Percentiles rank a stretch among this genome's conserved stretches.
These are phyloP conservation scores for Penicillium egyptiacum DNA, from an alignment of 495 filamentous ascomycete species.

Conservation along the genomic window DNA sequence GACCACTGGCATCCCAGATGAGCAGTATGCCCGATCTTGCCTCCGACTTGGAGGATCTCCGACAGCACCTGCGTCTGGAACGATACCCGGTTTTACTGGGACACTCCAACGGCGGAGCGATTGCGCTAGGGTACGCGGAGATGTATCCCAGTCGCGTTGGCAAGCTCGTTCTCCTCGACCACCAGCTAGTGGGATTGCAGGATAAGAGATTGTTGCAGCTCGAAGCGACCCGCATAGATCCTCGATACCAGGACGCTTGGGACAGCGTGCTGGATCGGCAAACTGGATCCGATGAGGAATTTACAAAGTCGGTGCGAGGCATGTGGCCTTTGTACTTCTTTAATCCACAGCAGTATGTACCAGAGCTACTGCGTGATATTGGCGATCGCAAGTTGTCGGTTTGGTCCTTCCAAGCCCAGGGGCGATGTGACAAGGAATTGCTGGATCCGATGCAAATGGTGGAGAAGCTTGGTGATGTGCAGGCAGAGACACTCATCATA, in stretches of 20 bases:
- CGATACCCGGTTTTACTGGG: constrained; percentile 15
- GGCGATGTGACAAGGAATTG: constrained; percentile 13
- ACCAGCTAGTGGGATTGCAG: constrained; percentile 18
- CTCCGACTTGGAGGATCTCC: constrained; percentile 22
- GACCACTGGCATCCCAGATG: constrained; percentile 11
- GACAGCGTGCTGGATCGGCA: constrained; percentile 6
- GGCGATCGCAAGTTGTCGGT: constrained; percentile 11
- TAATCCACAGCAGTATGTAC: constrained; percentile 14
- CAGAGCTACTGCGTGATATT: constrained; percentile 10
- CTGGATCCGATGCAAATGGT: constrained; percentile 15
- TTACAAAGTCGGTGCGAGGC: constrained; percentile 11
- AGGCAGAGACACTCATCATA: constrained; percentile 23
- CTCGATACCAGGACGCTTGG: constrained; percentile 12
- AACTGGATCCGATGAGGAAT: constrained; percentile 11
- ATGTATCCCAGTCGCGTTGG: constrained; percentile 19
- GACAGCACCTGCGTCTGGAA: constrained; percentile 14
- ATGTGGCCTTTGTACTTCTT: constrained; percentile 25
- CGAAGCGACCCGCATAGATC: constrained; percentile 9
- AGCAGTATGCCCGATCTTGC: constrained; percentile 20
- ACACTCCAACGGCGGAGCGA: constrained; percentile 29
- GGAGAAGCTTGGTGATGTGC: constrained; percentile 12
- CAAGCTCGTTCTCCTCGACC: constrained; percentile 21
- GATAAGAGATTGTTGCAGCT: constrained; percentile 3
- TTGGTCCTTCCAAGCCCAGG: constrained; percentile 17
- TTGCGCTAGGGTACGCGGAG: constrained; percentile 24